Evolutionary conservation across 139 green algal genomes (phyloP), one percentile per base, ranked within the genome.

Genomic region (Chlamydomonas sphaeroides): DNA sequence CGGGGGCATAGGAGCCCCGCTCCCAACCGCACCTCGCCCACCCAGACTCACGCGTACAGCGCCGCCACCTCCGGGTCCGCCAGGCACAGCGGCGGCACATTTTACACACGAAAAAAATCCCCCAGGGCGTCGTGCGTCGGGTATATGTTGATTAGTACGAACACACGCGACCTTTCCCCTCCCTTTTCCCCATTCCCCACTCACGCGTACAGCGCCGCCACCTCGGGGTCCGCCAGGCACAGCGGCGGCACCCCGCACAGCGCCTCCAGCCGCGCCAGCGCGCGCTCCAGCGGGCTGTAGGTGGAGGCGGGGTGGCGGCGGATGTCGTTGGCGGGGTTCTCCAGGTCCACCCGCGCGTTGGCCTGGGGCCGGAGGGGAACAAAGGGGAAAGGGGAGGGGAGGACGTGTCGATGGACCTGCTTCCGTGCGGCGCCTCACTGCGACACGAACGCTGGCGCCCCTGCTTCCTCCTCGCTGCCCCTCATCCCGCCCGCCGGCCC

Each of bases 181-280:
- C 5, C 25, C 62, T 33, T 2, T 42, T 14, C 62, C 62, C 32
- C 3, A 32, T 17, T 8, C 32, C 51, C 5, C 41, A 70, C 74
- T 80, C 74, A 80, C 74, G 74, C 74, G 57, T 80, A 80, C 74
- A 94, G 57, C 5, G 65, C 61, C 6, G 59, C 38, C 56, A 84
- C 68, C 14, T 88, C 38, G 3, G 68, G 6, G 48, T 76, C 21
- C 28, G 38, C 21, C 36, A 68, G 56, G 45, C 45, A 65, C 26
- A 30, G 18, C n/a, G 76, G 76, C 42, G 53, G 30, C 45, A 87
- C 77, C 42, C 87, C 90, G 21, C 88, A 86, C 1, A 95, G 83
- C n/a, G 89, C 90, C 85, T 94, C 91, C 79, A 95, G 87, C n/a
- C 83, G 65, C 8, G 88, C 90, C 59, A 95, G 83, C 30, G 84